Evolutionary conservation across 73 alveolate species (phyloP).

Genomic region (Vitrella brassicaformis): DNA sequence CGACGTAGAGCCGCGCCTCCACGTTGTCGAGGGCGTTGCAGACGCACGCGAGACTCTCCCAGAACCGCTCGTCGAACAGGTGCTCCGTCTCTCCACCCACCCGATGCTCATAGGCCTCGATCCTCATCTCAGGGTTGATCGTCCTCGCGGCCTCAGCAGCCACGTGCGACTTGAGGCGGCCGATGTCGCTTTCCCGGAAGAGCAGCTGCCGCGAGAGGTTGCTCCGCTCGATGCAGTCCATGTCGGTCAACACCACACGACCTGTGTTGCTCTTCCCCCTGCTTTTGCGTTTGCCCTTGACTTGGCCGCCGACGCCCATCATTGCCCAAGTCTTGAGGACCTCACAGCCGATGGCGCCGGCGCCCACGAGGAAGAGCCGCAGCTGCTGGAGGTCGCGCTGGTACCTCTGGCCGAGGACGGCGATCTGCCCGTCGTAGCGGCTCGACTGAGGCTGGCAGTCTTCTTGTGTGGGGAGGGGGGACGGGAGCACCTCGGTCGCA

Average conservation of each 20-base stretch:
- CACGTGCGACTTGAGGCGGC: slow-evolving; percentile 52
- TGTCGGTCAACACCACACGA: slow-evolving; percentile 80
- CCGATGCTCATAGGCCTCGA: slow-evolving; percentile 53
- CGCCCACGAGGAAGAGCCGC: background rate
- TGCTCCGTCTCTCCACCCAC: slow-evolving; percentile 77
- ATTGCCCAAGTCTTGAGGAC: slow-evolving; percentile 75
- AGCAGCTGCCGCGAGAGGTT: slow-evolving; percentile 86
- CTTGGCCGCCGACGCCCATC: slow-evolving; percentile 81
- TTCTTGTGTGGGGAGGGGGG: background rate
- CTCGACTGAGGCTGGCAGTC: background rate
- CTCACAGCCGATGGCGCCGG: slow-evolving; percentile 94
- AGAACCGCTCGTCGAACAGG: slow-evolving; percentile 77
- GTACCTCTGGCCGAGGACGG: background rate
- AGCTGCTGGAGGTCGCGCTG: background rate
- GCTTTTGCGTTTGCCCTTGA: slow-evolving; percentile 48
- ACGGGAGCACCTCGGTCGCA: background rate
- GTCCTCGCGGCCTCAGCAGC: slow-evolving; percentile 49
- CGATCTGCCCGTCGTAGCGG: background rate
- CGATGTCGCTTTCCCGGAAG: slow-evolving; percentile 77
- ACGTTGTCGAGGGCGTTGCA: slow-evolving; percentile 89
- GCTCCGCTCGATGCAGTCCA: slow-evolving; percentile 82
- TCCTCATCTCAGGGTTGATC: slow-evolving; percentile 72
- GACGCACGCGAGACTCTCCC: slow-evolving; percentile 76
- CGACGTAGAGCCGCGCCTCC: slow-evolving; percentile 81
- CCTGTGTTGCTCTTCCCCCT: no score